Evolutionary conservation across 2,329 filamentous ascomycete genomes (phyloP), one percentile per base, ranked within the genome.

Genomic region (Zymoseptoria tritici): DNA sequence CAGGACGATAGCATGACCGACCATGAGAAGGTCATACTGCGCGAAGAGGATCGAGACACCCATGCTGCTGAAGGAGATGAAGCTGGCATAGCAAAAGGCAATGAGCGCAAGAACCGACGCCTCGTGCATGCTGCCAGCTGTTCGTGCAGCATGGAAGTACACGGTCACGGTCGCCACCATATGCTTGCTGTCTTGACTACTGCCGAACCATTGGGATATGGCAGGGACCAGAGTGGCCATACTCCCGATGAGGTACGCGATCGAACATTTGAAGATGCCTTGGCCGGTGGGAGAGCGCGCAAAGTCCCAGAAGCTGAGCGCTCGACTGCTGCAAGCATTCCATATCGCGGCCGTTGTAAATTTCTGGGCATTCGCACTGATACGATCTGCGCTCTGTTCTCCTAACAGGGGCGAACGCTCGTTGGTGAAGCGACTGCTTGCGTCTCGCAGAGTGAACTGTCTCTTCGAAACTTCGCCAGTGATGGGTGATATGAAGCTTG

Each of bases 91-190:
- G 46, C 86, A 75, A 61, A 96, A 90, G 1, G 91, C 92, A 36
- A 88, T 79, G 46, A 89, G 76, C 5, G 90, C 90, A 60, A 94
- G 85, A 36, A 92, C 76, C 9, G 88, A 83, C 2, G 91, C 92
- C 74, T 96, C 90, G 60, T 90, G 83, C 91, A 97, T 96, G 65
- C 89, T 94, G 0, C 93, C 93, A 26, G n/a, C 22, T 29, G 20
- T 53, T 60, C 93, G 82, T 5, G 91, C 90, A 4, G 93, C 91
- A 73, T 97, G 91, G 70, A 97, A 97, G 71, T 96, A 97, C 9
- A 97, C 92, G 0, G 91, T 95, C 60, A 97, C 85, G 2, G 93
- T 97, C 31, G 91, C 91, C 56, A 96, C 91, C 70, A 96, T 87
- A 75, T 97, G 93, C 72, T 97, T 97, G 55, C 91, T 91, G 75